Evolutionary conservation across 1,284 basidiomycete genomes (phyloP), one percentile per base, ranked within the genome.

Genomic region (Papiliotrema flavescens): DNA sequence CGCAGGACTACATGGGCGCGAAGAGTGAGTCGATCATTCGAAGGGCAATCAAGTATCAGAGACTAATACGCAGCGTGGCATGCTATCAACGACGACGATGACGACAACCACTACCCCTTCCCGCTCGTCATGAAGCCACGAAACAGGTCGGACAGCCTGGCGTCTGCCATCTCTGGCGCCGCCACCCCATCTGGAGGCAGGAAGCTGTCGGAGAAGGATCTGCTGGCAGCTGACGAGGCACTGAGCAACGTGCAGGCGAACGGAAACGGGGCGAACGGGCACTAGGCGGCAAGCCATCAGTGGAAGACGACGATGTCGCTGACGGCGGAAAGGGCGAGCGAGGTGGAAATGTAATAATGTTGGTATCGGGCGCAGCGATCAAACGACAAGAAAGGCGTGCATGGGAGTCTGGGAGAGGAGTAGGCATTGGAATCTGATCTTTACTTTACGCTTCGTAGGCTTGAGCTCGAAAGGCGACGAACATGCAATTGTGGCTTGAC

Each of bases 31-130:
- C 11, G 56, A 57, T 45, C 45, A 75, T 11, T 32, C 28, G 7
- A 19, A 19, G 2, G 4, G n/a, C 17, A 19, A 37, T 19, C 22
- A 15, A 22, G 19, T 28, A 34, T 43, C 43, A 46, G 32, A 32
- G 28, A 51, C 24, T 44, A 14, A 24, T 20, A 9, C 0, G 28
- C 49, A 73, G 71, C 66, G 61, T 79, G 78, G 78, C 66, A 61
- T 54, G 73, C 63, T 14, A 76, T 73, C 64, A 74, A 77, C 59
- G 74, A 75, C 15, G 88, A 90, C n/a, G 51, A 53, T 23, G 93
- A 94, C 46, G 91, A 94, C 53, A 89, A 93, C 66, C 84, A 84
- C 41, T 96, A 96, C 79, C 90, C 90, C 4, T 94, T 93, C 87
- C 89, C 90, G 3, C 79, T 94, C 56, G 87, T 91, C 45, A 90